Evolutionary conservation across 768 basidiomycete species (phyloP).

Genomic region (Serendipita indica): DNA sequence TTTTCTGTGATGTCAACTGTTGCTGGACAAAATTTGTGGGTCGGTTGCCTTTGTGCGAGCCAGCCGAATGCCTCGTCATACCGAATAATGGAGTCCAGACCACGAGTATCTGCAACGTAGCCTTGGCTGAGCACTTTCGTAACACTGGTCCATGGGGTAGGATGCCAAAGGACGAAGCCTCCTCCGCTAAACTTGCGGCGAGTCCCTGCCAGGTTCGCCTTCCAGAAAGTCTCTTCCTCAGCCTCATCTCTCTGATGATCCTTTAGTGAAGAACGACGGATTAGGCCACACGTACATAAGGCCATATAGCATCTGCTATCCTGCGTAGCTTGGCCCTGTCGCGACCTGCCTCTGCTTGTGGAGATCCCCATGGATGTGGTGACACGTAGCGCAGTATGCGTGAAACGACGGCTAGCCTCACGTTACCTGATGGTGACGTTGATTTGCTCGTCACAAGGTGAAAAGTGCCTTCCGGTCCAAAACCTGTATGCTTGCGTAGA

Average conservation of each 20-base stretch:
- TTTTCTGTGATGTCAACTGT: neutral
- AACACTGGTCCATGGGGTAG: no score
- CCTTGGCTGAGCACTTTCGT: no score
- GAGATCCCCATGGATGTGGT: constrained; percentile 60
- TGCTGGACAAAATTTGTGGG: neutral
- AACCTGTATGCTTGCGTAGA: neutral
- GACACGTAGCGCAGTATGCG: constrained; percentile 54
- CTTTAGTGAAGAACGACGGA: no score
- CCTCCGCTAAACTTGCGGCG: neutral
- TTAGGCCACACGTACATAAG: constrained; percentile 6
- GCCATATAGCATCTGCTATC: constrained; percentile 38
- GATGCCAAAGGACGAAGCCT: neutral
- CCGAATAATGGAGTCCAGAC: no score
- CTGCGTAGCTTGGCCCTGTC: constrained; percentile 30
- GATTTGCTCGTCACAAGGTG: constrained; percentile 12
- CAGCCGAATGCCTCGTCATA: neutral
- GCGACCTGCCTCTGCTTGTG: constrained; percentile 45
- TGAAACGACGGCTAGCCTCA: constrained; percentile 19
- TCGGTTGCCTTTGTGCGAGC: neutral
- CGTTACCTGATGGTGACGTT: constrained; percentile 14
- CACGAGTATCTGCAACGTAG: no score
- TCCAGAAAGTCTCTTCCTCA: neutral
- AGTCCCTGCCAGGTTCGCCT: neutral
- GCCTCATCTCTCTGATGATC: no score
- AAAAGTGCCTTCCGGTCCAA: neutral